Conservation (phyloP, 176 grass and related monocot species). For the Canna indica region DNA sequence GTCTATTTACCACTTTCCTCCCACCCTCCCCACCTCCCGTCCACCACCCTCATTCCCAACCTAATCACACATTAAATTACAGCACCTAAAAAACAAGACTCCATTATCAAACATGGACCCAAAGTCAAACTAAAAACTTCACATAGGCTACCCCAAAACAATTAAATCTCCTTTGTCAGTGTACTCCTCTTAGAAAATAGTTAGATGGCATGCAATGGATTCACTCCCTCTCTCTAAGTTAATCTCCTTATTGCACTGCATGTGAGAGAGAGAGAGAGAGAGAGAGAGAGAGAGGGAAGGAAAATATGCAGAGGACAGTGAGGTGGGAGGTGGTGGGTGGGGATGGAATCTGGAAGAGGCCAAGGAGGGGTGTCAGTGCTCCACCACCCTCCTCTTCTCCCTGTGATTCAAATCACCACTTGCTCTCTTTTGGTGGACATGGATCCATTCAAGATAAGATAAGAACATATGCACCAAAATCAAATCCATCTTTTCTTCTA, state of each 20-base stretch:
- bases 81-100: not conserved
- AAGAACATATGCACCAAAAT: not conserved
- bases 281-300: not conserved
- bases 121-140: not conserved
- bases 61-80: not conserved
- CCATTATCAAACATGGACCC: not conserved
- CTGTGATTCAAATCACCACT: not conserved
- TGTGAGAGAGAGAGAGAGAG: not conserved
- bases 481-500: not conserved
- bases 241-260: not conserved
- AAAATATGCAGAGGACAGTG: not conserved
- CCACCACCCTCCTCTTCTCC: not conserved
- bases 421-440: not conserved
- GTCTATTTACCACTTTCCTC: not conserved
- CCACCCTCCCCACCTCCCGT: not conserved
- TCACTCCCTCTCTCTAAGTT: not conserved
- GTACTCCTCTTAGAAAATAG: not conserved
- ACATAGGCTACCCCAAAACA: not conserved
- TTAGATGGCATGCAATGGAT: too few relatives aligned
- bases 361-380: slow-evolving; percentile 1
- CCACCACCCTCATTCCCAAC: not conserved
- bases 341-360: not conserved
- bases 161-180: not conserved
- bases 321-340: not conserved
- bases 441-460: not conserved